Percentiles rank a stretch among this genome's conserved stretches.
phyloP scores from a whole-genome alignment of 129 eudicot genomes.

The Centella asiatica region DNA sequence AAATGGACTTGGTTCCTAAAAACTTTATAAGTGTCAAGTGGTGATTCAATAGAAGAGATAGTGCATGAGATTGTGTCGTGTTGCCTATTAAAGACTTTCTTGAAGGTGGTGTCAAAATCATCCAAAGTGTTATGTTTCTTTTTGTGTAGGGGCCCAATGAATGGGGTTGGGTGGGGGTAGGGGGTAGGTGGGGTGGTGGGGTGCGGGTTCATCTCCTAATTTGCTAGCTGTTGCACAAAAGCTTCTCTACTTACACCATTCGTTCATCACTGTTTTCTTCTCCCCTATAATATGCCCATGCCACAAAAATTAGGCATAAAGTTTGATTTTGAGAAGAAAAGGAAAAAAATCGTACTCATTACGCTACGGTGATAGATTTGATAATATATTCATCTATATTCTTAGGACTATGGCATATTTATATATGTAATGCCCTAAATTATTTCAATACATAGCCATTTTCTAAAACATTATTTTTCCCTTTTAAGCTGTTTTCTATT shows the following conservation, averaged over 20 bases:
- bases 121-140: slow-evolving; percentile 1
- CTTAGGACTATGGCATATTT: not conserved
- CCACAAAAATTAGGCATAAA: slow-evolving; percentile 3
- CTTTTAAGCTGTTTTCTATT: too few species aligned
- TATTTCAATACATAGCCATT: too few species aligned
- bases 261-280: not conserved
- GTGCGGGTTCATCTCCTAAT: not conserved
- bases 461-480: too few species aligned
- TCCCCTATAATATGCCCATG: not conserved
- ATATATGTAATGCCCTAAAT: not conserved
- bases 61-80: slow-evolving; percentile 11
- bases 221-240: not conserved
- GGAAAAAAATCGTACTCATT: not conserved
- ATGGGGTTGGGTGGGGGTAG: not conserved
- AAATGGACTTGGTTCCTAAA: not conserved
- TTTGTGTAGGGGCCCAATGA: not conserved
- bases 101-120: not conserved
- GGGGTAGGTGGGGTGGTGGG: not conserved
- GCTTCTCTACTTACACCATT: not conserved
- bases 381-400: not conserved
- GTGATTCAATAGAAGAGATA: slow-evolving; percentile 1
- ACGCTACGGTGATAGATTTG: not conserved
- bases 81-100: slow-evolving; percentile 1
- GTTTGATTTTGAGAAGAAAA: not conserved
- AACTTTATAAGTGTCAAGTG: slow-evolving; percentile 1